A percentile compares a stretch with the other conserved stretches of the same genome.
Evolutionary conservation across 176 grass and related monocot genomes (phyloP).

Genomic region (Luzula sylvatica): DNA sequence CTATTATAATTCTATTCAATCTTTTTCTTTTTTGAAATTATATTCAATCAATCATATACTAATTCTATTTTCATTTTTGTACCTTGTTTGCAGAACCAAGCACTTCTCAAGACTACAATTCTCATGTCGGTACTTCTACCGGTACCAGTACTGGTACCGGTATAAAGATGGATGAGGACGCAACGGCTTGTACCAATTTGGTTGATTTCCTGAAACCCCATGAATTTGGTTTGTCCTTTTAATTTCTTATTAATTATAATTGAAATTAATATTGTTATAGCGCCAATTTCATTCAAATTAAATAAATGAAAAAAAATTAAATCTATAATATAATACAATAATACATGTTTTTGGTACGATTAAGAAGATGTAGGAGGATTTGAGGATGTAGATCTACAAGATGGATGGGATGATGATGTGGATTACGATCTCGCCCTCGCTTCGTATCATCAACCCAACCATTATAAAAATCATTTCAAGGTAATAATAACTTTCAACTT

Average conservation of each 20-base stretch:
- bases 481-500: slow-evolving; percentile 1
- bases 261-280: background rate
- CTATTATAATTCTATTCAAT: too few relatives aligned
- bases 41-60: background rate
- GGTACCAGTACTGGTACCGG: background rate
- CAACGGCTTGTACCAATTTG: background rate
- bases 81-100: background rate
- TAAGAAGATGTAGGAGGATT: slow-evolving; percentile 1
- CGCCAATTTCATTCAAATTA: background rate
- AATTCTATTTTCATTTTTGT: background rate
- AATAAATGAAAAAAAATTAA: background rate
- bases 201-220: background rate
- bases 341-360: background rate
- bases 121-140: background rate
- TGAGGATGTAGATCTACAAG: slow-evolving; percentile 21
- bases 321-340: background rate
- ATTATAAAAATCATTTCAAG: slow-evolving; percentile 3
- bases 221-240: slow-evolving; percentile 13
- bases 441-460: slow-evolving; percentile 8
- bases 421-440: slow-evolving; percentile 16
- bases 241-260: background rate
- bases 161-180: background rate
- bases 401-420: slow-evolving; percentile 23
- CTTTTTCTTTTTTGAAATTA: too few relatives aligned
- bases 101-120: background rate